These are phyloP conservation scores for Brettanomyces naardenensis DNA, from an alignment of 805 yeast species.

Conservation along the genomic window DNA sequence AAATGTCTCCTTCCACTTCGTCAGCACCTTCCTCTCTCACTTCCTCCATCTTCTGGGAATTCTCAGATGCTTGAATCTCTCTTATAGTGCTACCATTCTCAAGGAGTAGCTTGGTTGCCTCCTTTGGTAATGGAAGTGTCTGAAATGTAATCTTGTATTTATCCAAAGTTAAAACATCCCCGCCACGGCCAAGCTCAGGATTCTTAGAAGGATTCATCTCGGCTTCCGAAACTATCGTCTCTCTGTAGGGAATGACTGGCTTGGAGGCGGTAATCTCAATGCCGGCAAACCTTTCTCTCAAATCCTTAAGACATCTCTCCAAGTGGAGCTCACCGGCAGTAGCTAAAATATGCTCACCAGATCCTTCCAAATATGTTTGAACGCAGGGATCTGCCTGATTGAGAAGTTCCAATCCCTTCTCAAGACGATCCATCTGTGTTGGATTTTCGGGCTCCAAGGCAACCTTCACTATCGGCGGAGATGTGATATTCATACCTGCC, in stretches of 20 bases:
- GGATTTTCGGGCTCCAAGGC: slow-evolving; percentile 95
- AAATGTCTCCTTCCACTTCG: slow-evolving; percentile 26
- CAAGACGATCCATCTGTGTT: slow-evolving; percentile 65
- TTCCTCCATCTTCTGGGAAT: slow-evolving; percentile 39
- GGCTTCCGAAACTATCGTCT: slow-evolving; percentile 51
- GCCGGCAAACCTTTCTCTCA: slow-evolving; percentile 86
- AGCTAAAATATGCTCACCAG: slow-evolving; percentile 88
- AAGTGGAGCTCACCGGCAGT: slow-evolving; percentile 96
- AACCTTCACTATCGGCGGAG: slow-evolving; percentile 90
- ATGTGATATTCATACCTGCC: slow-evolving; percentile 65
- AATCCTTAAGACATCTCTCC: slow-evolving; percentile 88
- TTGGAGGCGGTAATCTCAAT: slow-evolving; percentile 79
- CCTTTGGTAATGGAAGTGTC: slow-evolving; percentile 48
- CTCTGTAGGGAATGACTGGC: slow-evolving; percentile 92
- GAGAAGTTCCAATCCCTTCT: slow-evolving; percentile 67
- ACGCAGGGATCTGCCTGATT: slow-evolving; percentile 94
- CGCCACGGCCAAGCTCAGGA: slow-evolving; percentile 41
- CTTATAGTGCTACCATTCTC: slow-evolving; percentile 38
- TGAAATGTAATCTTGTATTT: slow-evolving; percentile 33
- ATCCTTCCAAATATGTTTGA: slow-evolving; percentile 74
- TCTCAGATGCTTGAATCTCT: slow-evolving; percentile 40
- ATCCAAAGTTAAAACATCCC: slow-evolving; percentile 42
- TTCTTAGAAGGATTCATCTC: slow-evolving; percentile 42
- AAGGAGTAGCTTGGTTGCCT: slow-evolving; percentile 40
- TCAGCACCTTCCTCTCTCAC: slow-evolving; percentile 57